phyloP scores from a whole-genome alignment of 352 stramenopile genomes.

The Aphanomyces euteiches region DNA sequence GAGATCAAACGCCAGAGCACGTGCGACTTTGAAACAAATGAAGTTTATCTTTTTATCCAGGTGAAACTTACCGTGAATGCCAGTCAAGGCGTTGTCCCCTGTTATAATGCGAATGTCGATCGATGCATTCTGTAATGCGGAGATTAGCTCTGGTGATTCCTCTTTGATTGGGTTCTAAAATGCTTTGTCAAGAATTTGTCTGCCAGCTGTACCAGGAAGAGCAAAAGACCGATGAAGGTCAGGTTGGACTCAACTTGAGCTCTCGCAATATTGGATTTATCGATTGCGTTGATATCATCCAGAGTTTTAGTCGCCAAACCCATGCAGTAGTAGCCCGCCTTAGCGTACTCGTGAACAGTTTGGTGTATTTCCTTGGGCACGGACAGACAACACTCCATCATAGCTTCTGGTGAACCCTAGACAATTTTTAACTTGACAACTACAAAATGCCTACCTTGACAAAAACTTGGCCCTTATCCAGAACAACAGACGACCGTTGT shows the following conservation, averaged over 20 bases:
- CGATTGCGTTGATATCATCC: conserved; percentile 31
- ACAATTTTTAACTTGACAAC: neutral
- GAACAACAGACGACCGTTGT: conserved; percentile 22
- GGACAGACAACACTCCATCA: conserved; percentile 29
- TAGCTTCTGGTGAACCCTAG: conserved; percentile 49
- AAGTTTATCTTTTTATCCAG: neutral
- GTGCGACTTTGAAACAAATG: neutral
- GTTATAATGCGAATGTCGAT: conserved; percentile 79
- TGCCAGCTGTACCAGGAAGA: conserved; percentile 48
- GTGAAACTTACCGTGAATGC: conserved; percentile 36
- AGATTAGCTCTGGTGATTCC: conserved; percentile 59
- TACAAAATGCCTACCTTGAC: conserved; percentile 34
- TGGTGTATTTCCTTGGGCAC: conserved; percentile 53
- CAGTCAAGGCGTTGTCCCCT: conserved; percentile 62
- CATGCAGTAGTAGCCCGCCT: conserved; percentile 66
- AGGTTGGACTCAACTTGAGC: conserved; percentile 55
- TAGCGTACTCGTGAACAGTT: conserved; percentile 43
- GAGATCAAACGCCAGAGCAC: conserved; percentile 30
- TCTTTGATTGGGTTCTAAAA: conserved; percentile 73
- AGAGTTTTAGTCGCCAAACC: conserved; percentile 39
- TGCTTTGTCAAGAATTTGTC: neutral
- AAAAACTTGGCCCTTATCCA: conserved; percentile 3
- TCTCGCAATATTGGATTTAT: conserved; percentile 35
- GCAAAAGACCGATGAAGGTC: conserved; percentile 59
- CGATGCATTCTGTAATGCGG: conserved; percentile 54